A percentile compares a stretch with the other conserved stretches of the same genome.
Evolutionary conservation across 139 green algal species (phyloP).

Genomic region (Picochlorum sp.): DNA sequence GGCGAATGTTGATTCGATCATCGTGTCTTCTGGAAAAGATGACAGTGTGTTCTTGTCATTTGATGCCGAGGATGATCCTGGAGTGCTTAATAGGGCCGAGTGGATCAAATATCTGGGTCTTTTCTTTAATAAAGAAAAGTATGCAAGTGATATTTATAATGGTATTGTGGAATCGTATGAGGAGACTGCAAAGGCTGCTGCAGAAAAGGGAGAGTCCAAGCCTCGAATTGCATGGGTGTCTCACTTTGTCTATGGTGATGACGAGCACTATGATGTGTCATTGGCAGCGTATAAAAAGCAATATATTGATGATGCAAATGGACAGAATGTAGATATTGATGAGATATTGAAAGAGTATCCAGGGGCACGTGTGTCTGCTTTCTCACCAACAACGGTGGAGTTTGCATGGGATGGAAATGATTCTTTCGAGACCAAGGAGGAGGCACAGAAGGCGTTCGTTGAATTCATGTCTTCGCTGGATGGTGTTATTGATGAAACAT

Average conservation of each 20-base stretch:
- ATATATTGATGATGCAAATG: conserved; percentile 38
- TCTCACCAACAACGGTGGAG: conserved; percentile 15
- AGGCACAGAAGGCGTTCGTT: conserved; percentile 31
- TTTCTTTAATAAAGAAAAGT: conserved; percentile 74
- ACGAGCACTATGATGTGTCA: conserved; percentile 21
- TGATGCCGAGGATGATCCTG: conserved; percentile 26
- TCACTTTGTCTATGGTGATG: conserved; percentile 12
- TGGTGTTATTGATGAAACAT: conserved; percentile 60
- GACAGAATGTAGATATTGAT: conserved; percentile 18
- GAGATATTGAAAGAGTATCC: conserved; percentile 11
- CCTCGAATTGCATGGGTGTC: conserved; percentile 27
- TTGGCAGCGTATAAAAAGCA: conserved; percentile 28
- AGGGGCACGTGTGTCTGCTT: conserved; percentile 1
- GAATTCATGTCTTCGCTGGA: conserved; percentile 34
- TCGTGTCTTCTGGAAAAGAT: conserved; percentile 5
- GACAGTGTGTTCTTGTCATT: conserved; percentile 41
- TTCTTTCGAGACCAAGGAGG: conserved; percentile 19
- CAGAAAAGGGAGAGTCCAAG: not conserved
- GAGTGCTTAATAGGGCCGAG: conserved; percentile 60
- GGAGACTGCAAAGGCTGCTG: not conserved
- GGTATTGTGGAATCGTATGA: conserved; percentile 31
- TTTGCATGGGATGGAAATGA: conserved; percentile 23
- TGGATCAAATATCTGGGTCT: conserved; percentile 76
- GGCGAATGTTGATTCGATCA: conserved; percentile 26
- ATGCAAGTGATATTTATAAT: conserved; percentile 47